Base-by-base conservation (phyloP, 495 filamentous ascomycete genomes). In the Tuber aestivum region DNA sequence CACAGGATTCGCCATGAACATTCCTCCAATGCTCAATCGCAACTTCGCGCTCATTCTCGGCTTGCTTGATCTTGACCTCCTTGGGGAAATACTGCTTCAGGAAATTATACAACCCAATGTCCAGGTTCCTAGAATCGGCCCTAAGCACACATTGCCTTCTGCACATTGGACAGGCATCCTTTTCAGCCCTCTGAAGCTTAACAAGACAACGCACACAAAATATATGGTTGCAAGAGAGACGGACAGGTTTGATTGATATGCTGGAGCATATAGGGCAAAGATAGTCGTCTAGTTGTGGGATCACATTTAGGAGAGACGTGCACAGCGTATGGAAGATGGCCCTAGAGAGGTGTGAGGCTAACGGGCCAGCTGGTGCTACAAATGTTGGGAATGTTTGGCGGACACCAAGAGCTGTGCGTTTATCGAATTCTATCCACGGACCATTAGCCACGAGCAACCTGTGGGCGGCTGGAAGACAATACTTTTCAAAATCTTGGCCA, bases 401-500 rank as follows among this genome's bases (percentile, higher is more conserved):
- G 5, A 88, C 87, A n/a, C 89, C 87, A 45, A 94, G 85, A 3
- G 89, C 87, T 6, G 92, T 94, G 69, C 89, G 88, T 83, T 94
- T 94, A 83, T 93, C 91, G 82, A 94, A 94, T 85, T 94, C 91
- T 92, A 77, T 8, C 20, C 23, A 35, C 27, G 45, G 37, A 32
- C 35, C 3, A 27, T 75, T 83, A 72, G 78, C 69, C 75, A 35
- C 41, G 16, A 50, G 8, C 32, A 21, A n/a, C 16, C 21, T 32
- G 23, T 2, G 50, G 45, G 72, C 32, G 69, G 73, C 50, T 44
- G 74, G 12, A 35, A 41, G 44, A 20, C 68, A 69, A 27, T 82
- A 91, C 91, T 94, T 83, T 94, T 94, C 78, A 94, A 85, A 41
- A 94, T 94, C 83, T 94, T 94, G 32, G 82, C 85, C 80, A 93